A percentile compares a stretch with the other conserved stretches of the same genome.
These are phyloP conservation scores for Rhexocercosporidium sp. DNA, from an alignment of 2,329 filamentous ascomycete species.

Conservation along the genomic window DNA sequence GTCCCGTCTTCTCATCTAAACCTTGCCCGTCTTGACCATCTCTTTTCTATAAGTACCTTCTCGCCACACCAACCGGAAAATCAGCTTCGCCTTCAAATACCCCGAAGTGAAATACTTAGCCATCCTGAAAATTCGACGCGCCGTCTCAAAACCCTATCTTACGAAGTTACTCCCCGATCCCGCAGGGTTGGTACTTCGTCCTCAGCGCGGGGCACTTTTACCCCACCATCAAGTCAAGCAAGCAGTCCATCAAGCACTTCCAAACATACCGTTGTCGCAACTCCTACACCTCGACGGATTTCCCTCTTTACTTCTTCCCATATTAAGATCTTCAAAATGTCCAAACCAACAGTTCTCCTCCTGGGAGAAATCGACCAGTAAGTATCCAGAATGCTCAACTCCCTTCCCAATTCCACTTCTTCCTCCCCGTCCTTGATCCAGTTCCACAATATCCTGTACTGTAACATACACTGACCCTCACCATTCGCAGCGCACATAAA, in stretches of 20 bases:
- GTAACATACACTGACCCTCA: conserved; percentile 9
- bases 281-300: conserved; percentile 10
- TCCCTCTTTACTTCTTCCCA: conserved; percentile 1
- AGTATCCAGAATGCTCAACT: conserved; percentile 41
- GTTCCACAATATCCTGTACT: background rate
- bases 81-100: background rate
- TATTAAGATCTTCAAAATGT: conserved; percentile 33
- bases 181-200: too few relatives aligned
- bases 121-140: background rate
- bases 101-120: background rate
- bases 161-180: background rate
- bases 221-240: conserved; percentile 31
- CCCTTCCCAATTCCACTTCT: background rate
- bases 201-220: conserved; percentile 32
- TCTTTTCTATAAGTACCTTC: background rate
- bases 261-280: conserved; percentile 6
- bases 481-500: conserved; percentile 60
- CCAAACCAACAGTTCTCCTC: conserved; percentile 64
- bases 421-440: background rate
- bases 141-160: conserved; percentile 27
- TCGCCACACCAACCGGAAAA: background rate
- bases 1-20: too few relatives aligned
- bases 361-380: conserved; percentile 69
- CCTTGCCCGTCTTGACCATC: background rate
- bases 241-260: background rate